Conservation (phyloP, 75 land plant genomes). For the Cupressus sempervirens region DNA sequence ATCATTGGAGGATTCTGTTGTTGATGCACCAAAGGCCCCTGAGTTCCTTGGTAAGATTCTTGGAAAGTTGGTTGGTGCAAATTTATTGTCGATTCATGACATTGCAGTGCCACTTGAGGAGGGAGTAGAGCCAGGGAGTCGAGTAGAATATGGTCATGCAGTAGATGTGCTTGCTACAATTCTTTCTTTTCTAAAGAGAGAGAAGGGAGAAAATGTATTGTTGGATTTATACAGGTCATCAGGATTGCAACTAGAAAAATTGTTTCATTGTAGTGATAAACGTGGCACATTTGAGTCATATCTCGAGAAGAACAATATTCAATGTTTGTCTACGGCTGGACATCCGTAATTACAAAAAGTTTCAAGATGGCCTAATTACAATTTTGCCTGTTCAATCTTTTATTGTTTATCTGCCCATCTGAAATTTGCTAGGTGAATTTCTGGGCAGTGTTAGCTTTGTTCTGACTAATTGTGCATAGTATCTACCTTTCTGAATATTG, state of each 20-base stretch:
- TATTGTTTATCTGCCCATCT: conserved; percentile 3
- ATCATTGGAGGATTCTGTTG: conserved; percentile 62
- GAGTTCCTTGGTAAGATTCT: conserved; percentile 69
- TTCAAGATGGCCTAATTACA: conserved; percentile 8
- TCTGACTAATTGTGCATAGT: conserved; percentile 1
- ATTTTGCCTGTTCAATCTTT: conserved; percentile 10
- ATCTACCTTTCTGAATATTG: not conserved
- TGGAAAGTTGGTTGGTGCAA: conserved; percentile 43
- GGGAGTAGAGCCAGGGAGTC: conserved; percentile 59
- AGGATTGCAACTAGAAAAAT: conserved; percentile 52
- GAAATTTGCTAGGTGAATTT: not conserved
- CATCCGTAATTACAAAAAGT: conserved; percentile 1
- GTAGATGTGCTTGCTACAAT: conserved; percentile 61
- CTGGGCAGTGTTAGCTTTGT: conserved; percentile 3
- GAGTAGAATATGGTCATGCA: conserved; percentile 40
- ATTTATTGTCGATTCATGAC: conserved; percentile 44
- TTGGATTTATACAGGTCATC: conserved; percentile 41
- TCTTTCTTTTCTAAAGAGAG: conserved; percentile 47
- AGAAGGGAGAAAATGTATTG: conserved; percentile 57
- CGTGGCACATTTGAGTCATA: conserved; percentile 52
- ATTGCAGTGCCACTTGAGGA: conserved; percentile 43
- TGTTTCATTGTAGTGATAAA: conserved; percentile 44
- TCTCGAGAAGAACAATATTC: conserved; percentile 31
- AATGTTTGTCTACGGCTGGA: conserved; percentile 1
- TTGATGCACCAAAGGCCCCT: conserved; percentile 88